Percentiles rank a stretch among this genome's conserved stretches.
These are phyloP conservation scores for Clavulina sp. DNA, from an alignment of 768 basidiomycete genomes.

Conservation along the genomic window DNA sequence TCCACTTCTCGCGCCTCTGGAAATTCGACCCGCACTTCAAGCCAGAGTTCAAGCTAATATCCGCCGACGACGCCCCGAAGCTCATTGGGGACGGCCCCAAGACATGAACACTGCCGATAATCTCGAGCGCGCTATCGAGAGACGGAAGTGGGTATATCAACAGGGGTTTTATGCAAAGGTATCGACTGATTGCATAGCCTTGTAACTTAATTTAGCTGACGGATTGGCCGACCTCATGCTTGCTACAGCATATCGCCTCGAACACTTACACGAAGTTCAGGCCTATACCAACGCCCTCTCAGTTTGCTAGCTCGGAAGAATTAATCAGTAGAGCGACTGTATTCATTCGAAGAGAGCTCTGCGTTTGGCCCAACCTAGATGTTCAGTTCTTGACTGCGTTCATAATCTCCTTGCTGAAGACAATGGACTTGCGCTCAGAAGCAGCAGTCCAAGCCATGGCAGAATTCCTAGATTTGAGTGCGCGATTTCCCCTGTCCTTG, in stretches of 20 bases:
- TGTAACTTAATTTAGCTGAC: conserved; percentile 13
- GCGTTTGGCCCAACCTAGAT: conserved; percentile 78
- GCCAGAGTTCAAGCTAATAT: conserved; percentile 11
- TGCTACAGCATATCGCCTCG: conserved; percentile 67
- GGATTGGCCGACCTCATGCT: not conserved
- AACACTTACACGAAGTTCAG: conserved; percentile 72
- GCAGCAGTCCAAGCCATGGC: conserved; percentile 59
- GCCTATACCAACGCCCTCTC: conserved; percentile 77
- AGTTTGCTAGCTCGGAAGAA: conserved; percentile 62
- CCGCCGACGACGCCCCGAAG: conserved; percentile 3
- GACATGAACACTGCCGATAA: conserved; percentile 33
- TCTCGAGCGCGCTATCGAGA: conserved; percentile 55
- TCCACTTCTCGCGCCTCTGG: conserved; percentile 31
- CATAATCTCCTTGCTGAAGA: conserved; percentile 77
- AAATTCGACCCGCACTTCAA: conserved; percentile 6
- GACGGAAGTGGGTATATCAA: conserved; percentile 63
- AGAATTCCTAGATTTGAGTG: conserved; percentile 66
- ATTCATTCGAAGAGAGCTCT: conserved; percentile 72
- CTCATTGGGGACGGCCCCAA: conserved; percentile 17
- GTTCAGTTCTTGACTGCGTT: conserved; percentile 89
- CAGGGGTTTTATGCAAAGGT: conserved; percentile 78
- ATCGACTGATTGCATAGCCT: too few species aligned
- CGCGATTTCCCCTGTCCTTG: not conserved
- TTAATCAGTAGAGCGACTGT: conserved; percentile 56
- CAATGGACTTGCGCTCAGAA: conserved; percentile 73